These are phyloP conservation scores for Suhomyces guaymorum DNA, from an alignment of 1,139 yeast genomes.

Conservation along the genomic window DNA sequence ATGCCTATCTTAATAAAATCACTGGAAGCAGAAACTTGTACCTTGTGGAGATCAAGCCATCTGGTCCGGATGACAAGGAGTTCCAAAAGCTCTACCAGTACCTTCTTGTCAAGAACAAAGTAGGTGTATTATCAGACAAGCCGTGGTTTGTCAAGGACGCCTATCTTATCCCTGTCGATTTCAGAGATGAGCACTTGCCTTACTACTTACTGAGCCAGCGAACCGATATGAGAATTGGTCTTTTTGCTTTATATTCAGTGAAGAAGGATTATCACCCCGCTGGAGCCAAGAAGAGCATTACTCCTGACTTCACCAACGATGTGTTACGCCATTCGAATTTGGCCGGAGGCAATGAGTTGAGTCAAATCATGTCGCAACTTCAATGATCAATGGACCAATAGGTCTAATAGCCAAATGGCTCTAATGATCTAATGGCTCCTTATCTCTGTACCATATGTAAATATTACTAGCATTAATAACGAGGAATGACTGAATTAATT, in stretches of 20 bases:
- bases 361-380: constrained; percentile 18
- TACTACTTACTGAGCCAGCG: constrained; percentile 26
- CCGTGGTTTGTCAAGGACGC: constrained; percentile 62
- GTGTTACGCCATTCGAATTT: constrained; percentile 6
- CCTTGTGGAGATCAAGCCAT: constrained; percentile 43
- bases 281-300: no score
- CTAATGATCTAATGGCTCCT: no score
- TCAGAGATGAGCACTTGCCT: constrained; percentile 29
- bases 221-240: constrained; percentile 27
- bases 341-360: constrained; percentile 11
- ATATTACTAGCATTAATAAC: no score
- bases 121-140: constrained; percentile 60
- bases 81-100: constrained; percentile 56
- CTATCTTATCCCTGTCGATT: constrained; percentile 54
- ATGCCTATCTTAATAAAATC: constrained; percentile 55
- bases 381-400: no score
- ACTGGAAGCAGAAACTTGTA: constrained; percentile 51
- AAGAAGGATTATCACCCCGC: constrained; percentile 37
- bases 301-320: not conserved
- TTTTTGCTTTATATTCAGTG: constrained; percentile 50
- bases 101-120: constrained; percentile 49
- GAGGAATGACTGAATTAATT: no score
- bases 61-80: constrained; percentile 24
- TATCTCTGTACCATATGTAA: no score
- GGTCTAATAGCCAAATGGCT: no score